Evolutionary conservation across 108 stramenopile genomes (phyloP).

Genomic region (Tribonema minus): DNA sequence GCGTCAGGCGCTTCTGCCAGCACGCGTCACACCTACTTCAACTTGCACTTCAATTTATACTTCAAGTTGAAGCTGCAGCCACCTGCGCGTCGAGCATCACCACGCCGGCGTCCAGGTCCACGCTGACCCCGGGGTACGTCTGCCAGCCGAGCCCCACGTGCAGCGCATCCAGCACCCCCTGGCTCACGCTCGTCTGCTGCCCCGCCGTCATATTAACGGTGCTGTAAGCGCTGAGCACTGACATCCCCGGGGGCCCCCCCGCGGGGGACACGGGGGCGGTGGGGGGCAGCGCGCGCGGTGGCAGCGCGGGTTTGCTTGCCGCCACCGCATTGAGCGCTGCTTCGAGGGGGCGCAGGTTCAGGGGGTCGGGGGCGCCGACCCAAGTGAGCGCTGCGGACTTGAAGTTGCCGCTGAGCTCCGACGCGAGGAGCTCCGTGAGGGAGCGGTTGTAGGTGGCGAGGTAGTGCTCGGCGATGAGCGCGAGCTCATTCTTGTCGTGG

Average conservation of each 20-base stretch:
- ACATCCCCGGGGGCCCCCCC: too few relatives aligned
- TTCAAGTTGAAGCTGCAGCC: too few relatives aligned
- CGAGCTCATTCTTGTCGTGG: background rate
- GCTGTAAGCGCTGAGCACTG: too few relatives aligned
- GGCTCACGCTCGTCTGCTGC: background rate
- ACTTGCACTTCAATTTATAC: too few relatives aligned
- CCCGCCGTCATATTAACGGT: background rate
- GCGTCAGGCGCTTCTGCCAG: too few relatives aligned
- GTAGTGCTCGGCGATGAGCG: background rate
- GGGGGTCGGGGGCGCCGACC: background rate
- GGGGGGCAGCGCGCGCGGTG: background rate
- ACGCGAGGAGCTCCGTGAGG: background rate
- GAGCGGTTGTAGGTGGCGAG: background rate
- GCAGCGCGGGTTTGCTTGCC: background rate
- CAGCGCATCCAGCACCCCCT: background rate
- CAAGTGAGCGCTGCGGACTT: background rate
- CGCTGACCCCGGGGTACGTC: background rate
- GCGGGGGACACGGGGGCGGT: too few relatives aligned
- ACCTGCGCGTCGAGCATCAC: background rate
- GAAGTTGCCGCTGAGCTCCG: background rate
- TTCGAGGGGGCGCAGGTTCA: background rate
- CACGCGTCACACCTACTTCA: too few relatives aligned
- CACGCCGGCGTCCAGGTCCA: background rate
- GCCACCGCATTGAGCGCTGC: background rate
- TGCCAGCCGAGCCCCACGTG: background rate